A percentile compares a stretch with the other conserved stretches of the same genome.
Conservation (phyloP, 176 grass and related monocot species). For the Carex pumila region DNA sequence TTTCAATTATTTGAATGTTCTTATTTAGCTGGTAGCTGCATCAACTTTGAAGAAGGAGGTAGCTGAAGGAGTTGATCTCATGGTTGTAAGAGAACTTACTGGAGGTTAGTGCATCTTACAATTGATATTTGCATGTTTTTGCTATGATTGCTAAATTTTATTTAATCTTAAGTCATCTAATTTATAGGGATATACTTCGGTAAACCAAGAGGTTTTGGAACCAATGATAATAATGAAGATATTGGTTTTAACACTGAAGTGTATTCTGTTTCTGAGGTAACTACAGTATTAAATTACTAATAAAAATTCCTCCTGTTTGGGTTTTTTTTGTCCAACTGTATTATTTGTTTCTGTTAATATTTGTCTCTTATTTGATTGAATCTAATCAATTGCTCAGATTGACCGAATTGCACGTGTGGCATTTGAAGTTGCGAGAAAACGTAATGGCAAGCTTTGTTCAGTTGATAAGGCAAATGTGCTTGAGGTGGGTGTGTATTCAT, state of each 20-base stretch:
- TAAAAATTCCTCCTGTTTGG: background rate
- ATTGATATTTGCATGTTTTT: background rate
- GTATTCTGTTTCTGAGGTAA: slow-evolving; percentile 74
- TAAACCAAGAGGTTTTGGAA: slow-evolving; percentile 92
- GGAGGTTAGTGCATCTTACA: slow-evolving; percentile 45
- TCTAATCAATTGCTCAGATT: slow-evolving; percentile 31
- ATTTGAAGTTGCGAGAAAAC: slow-evolving; percentile 89
- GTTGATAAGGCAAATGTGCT: slow-evolving; percentile 97
- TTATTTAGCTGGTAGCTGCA: slow-evolving; percentile 64
- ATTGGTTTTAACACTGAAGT: slow-evolving; percentile 91
- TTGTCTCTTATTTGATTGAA: slow-evolving; percentile 1
- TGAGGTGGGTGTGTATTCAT: slow-evolving; percentile 43
- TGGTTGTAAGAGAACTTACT: slow-evolving; percentile 97
- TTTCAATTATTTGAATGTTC: background rate
- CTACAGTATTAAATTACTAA: background rate
- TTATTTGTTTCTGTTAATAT: slow-evolving; percentile 3
- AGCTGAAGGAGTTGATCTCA: slow-evolving; percentile 88
- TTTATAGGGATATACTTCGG: slow-evolving; percentile 39
- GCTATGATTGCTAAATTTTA: background rate
- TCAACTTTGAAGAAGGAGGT: slow-evolving; percentile 86
- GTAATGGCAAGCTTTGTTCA: slow-evolving; percentile 61
- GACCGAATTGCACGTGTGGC: slow-evolving; percentile 71
- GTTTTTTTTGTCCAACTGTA: background rate
- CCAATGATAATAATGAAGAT: slow-evolving; percentile 68
- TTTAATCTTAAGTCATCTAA: background rate